Evolutionary conservation across 2,329 filamentous ascomycete species (phyloP).

Genomic region (Esteya vermicola): DNA sequence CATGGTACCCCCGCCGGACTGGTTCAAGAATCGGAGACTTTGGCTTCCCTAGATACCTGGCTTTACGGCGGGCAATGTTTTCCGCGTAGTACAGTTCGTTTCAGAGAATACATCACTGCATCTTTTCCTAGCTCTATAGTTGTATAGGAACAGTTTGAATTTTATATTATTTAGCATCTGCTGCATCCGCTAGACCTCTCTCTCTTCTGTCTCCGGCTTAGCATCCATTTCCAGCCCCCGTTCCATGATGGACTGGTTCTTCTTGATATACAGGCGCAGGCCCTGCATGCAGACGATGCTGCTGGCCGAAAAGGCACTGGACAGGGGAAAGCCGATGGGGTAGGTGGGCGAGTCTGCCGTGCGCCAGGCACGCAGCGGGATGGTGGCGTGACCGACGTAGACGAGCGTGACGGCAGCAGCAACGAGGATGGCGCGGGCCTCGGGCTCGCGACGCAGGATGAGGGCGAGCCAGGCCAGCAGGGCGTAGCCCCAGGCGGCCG

Average conservation of each 20-base stretch:
- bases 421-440: conserved; percentile 31
- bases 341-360: conserved; percentile 21
- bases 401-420: background rate
- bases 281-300: conserved; percentile 19
- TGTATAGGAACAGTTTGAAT: too few species aligned
- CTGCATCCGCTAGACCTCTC: too few species aligned
- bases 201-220: too few species aligned
- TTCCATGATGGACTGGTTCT: conserved; percentile 9
- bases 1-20: too few species aligned
- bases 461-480: conserved; percentile 22
- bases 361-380: conserved; percentile 20
- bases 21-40: too few species aligned
- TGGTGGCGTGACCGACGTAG: conserved; percentile 1
- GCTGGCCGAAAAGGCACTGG: conserved; percentile 17
- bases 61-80: too few species aligned
- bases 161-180: too few species aligned
- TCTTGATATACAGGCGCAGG: conserved; percentile 16
- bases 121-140: too few species aligned
- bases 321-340: conserved; percentile 22
- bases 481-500: conserved; percentile 18
- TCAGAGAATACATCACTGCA: too few species aligned
- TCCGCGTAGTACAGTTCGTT: too few species aligned
- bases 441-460: background rate
- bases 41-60: too few species aligned
- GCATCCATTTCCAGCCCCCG: background rate